Base-by-base conservation (phyloP, 345 rosid genomes). In the Sonneratia caseolaris region DNA sequence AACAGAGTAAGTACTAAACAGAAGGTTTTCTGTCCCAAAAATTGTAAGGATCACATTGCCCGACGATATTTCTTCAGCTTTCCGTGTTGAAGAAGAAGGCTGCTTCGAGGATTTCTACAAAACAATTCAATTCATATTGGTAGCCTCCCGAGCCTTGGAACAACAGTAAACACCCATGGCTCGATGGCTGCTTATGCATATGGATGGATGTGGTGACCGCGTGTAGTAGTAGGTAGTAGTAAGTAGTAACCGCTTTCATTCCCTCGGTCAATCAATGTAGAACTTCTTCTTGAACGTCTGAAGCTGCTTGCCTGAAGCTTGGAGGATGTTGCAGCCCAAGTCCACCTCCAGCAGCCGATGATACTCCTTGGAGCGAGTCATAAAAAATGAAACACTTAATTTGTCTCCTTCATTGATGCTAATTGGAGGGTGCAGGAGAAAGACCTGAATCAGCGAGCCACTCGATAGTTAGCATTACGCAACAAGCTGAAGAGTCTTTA, bases 261-360 rank as follows among this genome's bases (percentile, higher is more conserved):
- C 76, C 47, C 66, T 64, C 64, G 71, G 73, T 92, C 91, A 95
- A 80, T 95, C 97, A 72, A 90, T 77, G 80, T 81, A 87, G 79
- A 83, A 95, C 68, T 77, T 82, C 74, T 86, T 87, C 74, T 69
- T 79, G 74, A 86, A 77, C 24, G 89, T 72, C n/a, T 85, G 85
- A 72, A 81, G 81, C 43, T 72, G 67, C 71, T 79, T 71, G 36
- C 92, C 92, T 53, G 89, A 83, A 73, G 89, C 68, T 74, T 79
- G 84, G 80, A 64, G 78, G 19, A 95, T 74, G 69, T 89, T 86
- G 75, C 91, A 85, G 12, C 72, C 82, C 68, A 95, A 82, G 73
- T 89, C 96, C 51, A 95, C 81, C 77, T 87, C 99, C 97, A 95
- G 87, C 79, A 90, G 76, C 66, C 99, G 74, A 71, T 92, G 97